Conservation (phyloP, 2,329 filamentous ascomycete genomes). For the Alternaria sp. region DNA sequence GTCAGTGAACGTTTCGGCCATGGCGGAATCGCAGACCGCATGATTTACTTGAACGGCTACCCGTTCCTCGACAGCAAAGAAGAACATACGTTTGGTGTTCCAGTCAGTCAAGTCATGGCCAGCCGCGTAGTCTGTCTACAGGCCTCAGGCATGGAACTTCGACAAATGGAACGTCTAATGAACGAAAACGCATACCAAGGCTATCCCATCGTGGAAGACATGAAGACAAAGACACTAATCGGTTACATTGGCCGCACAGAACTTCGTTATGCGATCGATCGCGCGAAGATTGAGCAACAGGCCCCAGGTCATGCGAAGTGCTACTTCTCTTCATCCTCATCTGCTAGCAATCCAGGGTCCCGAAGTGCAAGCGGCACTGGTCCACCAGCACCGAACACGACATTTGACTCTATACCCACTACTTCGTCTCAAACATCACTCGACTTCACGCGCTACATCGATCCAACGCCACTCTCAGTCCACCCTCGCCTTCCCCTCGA, state of each 20-base stretch:
- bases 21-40: constrained; percentile 93
- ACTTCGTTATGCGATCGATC: constrained; percentile 86
- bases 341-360: constrained; percentile 3
- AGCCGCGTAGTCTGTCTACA: constrained; percentile 76
- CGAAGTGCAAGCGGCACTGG: constrained; percentile 30
- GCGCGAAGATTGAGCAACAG: constrained; percentile 67
- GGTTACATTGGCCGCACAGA: constrained; percentile 95
- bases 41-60: constrained; percentile 99
- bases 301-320: constrained; percentile 74
- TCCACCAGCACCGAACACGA: constrained; percentile 45
- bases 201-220: constrained; percentile 86
- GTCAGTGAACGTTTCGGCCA: constrained; percentile 92
- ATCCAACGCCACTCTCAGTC: constrained; percentile 86
- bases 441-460: constrained; percentile 87
- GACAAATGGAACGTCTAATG: constrained; percentile 78
- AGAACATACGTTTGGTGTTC: constrained; percentile 94
- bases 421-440: constrained; percentile 64
- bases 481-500: constrained; percentile 91
- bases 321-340: constrained; percentile 65
- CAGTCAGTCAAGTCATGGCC: constrained; percentile 90
- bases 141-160: constrained; percentile 73
- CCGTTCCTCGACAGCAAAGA: constrained; percentile 97
- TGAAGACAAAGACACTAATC: constrained; percentile 72
- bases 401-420: constrained; percentile 66
- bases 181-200: constrained; percentile 84